Percentiles rank a stretch among this genome's conserved stretches.
These are phyloP conservation scores for Solanum dulcamara DNA, from an alignment of 257 asterid genomes.

Conservation along the genomic window DNA sequence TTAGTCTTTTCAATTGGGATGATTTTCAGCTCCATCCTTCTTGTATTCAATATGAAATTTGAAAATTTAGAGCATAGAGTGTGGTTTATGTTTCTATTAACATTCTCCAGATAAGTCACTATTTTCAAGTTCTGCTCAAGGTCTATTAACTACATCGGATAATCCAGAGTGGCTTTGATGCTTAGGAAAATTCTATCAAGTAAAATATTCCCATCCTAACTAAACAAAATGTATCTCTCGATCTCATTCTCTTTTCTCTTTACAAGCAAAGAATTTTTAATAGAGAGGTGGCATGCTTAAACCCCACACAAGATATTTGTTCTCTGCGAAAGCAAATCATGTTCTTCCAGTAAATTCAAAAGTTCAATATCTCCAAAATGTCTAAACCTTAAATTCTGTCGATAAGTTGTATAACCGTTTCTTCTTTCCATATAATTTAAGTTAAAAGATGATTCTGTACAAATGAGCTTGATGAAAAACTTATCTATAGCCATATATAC, in stretches of 20 bases:
- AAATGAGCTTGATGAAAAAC: neutral
- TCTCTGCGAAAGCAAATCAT: neutral
- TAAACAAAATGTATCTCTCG: neutral
- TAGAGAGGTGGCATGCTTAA: neutral
- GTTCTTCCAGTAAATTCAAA: neutral
- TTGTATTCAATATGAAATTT: neutral
- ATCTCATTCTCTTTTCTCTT: neutral
- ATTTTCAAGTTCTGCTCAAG: no score
- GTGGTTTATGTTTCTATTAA: neutral
- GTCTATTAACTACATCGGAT: neutral
- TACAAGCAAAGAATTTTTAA: neutral
- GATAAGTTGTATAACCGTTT: neutral
- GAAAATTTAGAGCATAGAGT: neutral
- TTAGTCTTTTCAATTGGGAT: no score
- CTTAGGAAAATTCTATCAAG: neutral
- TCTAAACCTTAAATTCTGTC: neutral
- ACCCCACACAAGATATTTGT: neutral
- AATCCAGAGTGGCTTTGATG: neutral
- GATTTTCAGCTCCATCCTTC: no score
- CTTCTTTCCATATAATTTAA: neutral
- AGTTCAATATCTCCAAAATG: neutral
- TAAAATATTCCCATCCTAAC: neutral
- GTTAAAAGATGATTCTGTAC: neutral
- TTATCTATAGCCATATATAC: neutral
- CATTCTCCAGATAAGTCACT: no score